Percentiles rank a stretch among this genome's conserved stretches.
Conservation (phyloP, 2,329 filamentous ascomycete species). For the Macroventuria anomochaeta region DNA sequence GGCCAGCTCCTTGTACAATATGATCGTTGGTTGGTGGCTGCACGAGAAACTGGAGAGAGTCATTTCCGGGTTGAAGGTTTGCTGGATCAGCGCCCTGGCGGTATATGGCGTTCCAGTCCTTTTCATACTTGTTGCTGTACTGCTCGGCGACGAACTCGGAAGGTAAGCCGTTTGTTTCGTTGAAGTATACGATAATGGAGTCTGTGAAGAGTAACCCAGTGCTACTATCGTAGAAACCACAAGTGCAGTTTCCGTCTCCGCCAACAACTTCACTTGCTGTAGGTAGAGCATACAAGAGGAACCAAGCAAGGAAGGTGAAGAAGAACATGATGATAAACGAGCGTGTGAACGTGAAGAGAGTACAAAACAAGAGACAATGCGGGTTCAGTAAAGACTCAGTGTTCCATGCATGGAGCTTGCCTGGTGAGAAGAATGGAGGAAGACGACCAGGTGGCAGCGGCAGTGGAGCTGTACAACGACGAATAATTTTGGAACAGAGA, state of each 20-base stretch:
- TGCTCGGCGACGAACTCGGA: slow-evolving; percentile 50
- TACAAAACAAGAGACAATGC: not conserved
- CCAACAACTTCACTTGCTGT: slow-evolving; percentile 27
- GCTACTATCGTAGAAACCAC: slow-evolving; percentile 54
- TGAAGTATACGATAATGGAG: slow-evolving; percentile 59
- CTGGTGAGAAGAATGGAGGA: not conserved
- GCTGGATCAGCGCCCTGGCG: slow-evolving; percentile 51
- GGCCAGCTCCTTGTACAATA: slow-evolving; percentile 53
- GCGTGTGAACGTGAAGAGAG: slow-evolving; percentile 10
- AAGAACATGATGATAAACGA: slow-evolving; percentile 24
- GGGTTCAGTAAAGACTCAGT: not conserved
- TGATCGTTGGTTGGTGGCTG: slow-evolving; percentile 46
- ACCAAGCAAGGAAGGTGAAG: slow-evolving; percentile 16
- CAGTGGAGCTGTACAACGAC: not conserved
- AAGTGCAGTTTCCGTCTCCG: slow-evolving; percentile 49
- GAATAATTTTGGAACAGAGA: not conserved
- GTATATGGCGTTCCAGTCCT: slow-evolving; percentile 56
- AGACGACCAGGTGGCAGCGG: slow-evolving; percentile 1
- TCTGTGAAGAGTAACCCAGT: slow-evolving; percentile 55
- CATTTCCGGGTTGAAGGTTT: slow-evolving; percentile 49
- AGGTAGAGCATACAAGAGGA: slow-evolving; percentile 24
- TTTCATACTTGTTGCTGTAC: slow-evolving; percentile 55
- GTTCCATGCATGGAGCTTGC: not conserved
- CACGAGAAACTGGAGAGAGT: slow-evolving; percentile 47
- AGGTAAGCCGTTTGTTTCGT: slow-evolving; percentile 52